Conservation (phyloP, 2,329 filamentous ascomycete species). For the Magnaporthiopsis rhizophila region DNA sequence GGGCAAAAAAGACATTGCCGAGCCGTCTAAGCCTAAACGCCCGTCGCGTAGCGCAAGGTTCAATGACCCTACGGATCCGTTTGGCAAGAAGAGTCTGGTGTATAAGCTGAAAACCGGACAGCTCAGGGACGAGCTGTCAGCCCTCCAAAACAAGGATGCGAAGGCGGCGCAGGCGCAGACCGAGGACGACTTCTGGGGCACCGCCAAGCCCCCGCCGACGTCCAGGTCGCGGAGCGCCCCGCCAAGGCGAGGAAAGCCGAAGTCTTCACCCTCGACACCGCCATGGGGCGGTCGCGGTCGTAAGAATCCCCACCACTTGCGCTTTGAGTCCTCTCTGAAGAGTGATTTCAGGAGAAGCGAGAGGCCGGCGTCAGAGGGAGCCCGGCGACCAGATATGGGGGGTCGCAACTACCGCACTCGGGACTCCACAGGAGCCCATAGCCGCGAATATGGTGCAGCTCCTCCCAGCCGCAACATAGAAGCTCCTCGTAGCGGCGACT, state of each 20-base stretch:
- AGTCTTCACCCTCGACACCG: background rate
- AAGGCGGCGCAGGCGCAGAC: background rate
- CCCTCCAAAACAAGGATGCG: constrained; percentile 2
- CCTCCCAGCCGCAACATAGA: too few species aligned
- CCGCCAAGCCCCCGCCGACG: background rate
- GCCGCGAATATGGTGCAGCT: background rate
- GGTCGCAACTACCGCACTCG: too few species aligned
- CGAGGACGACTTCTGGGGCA: background rate
- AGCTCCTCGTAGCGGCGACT: background rate
- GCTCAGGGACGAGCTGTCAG: constrained; percentile 25
- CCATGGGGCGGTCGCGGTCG: background rate
- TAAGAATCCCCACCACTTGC: too few species aligned
- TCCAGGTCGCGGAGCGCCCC: background rate
- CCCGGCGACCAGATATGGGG: background rate
- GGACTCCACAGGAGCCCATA: too few species aligned
- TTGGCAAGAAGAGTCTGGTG: constrained; percentile 49
- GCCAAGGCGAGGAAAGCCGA: constrained; percentile 10
- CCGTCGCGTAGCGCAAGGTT: constrained; percentile 45
- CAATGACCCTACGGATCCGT: constrained; percentile 36
- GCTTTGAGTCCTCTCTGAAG: background rate
- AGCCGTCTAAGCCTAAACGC: constrained; percentile 28
- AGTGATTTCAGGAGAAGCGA: background rate
- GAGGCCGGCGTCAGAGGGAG: background rate
- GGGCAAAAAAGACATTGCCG: constrained; percentile 45
- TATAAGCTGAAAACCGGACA: constrained; percentile 43